Base-by-base conservation (phyloP, 2,329 filamentous ascomycete species). In the Trichoderma gracile region DNA sequence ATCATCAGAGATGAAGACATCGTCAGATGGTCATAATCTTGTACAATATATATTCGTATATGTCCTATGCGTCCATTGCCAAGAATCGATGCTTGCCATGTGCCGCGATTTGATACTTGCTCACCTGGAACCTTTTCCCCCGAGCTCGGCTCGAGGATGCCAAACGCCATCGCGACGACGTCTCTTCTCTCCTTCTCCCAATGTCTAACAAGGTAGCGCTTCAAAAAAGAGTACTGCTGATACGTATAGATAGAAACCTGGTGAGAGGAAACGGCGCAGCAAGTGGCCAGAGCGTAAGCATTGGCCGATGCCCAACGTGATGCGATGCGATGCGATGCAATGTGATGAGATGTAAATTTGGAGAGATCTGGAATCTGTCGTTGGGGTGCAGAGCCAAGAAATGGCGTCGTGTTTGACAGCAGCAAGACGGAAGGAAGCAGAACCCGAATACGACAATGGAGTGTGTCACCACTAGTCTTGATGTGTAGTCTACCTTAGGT, bases 61-160 rank as follows among this genome's bases (percentile, higher is more conserved):
- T 27, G 10, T 33, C 30, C 10, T 33, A 9, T 2, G 30, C 30
- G 30, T 33, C 30, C 8, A 9, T 9, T 33, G 58, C 25, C 58
- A 54, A 61, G 47, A 27, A 9, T 33, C 19, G 33, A 21, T n/a
- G 38, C 25, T 15, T n/a, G 23, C 27, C 8, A 12, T 55, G 17
- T 7, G 14, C 25, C 19, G 23, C 27, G 21, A 23, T 15, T 15
- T 42, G 33, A 10, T 14, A 3, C 33, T 46, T 7, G 8, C 81
- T 73, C 80, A 93, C 91, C 91, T 66, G 92, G 92, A 66, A 94
- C 91, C 75, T 91, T 84, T 71, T 86, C 83, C 69, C 87, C 81
- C 71, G 82, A 81, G 72, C 74, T 81, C 72, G 90, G 85, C 71
- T 93, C 87, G 65, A 95, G 81, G 65, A 96, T 86, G 58, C 91